These are phyloP conservation scores for Lactarius trivialis DNA, from an alignment of 768 basidiomycete genomes.

Conservation along the genomic window DNA sequence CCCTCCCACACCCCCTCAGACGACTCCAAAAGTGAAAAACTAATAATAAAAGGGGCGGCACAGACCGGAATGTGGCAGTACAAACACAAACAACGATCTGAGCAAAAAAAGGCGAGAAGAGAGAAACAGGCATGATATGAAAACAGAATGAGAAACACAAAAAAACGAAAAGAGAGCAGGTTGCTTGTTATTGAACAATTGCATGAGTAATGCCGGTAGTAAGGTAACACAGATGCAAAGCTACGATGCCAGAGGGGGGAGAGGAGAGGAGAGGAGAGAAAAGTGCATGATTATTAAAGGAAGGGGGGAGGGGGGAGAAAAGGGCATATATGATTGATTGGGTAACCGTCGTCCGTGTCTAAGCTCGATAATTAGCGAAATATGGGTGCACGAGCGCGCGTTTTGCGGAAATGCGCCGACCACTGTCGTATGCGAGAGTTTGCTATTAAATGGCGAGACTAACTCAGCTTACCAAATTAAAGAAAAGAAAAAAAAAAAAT, in stretches of 20 bases:
- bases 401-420: constrained; percentile 85
- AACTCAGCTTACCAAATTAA: neutral
- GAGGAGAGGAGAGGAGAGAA: neutral
- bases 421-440: constrained; percentile 74
- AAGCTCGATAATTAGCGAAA: constrained; percentile 41
- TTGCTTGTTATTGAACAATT: constrained; percentile 22
- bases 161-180: constrained; percentile 1
- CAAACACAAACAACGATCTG: constrained; percentile 2
- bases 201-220: constrained; percentile 19
- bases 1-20: no score
- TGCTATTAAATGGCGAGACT: constrained; percentile 20
- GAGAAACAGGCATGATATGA: neutral
- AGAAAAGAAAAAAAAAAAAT: constrained; percentile 13
- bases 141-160: neutral
- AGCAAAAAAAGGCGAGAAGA: neutral
- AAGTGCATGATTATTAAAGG: constrained; percentile 11
- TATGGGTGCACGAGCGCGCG: constrained; percentile 47
- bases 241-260: constrained; percentile 11
- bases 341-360: neutral
- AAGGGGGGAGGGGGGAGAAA: neutral
- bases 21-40: neutral
- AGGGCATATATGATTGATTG: neutral
- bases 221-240: constrained; percentile 21
- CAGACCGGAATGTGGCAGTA: neutral
- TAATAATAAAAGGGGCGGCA: neutral